phyloP scores from a whole-genome alignment of 805 yeast genomes.

The Ascoidea rubescens region DNA sequence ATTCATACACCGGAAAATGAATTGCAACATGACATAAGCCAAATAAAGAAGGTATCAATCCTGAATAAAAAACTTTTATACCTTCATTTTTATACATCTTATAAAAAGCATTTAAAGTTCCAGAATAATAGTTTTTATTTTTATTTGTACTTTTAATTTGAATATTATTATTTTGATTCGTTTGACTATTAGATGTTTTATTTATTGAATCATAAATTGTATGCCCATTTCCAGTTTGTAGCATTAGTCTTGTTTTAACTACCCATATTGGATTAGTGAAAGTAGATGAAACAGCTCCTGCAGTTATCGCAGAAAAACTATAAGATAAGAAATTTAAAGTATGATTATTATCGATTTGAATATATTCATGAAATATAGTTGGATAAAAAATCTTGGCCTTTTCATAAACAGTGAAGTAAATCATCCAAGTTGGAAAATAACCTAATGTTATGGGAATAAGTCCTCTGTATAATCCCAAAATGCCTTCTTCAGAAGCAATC shows the following conservation, averaged over 20 bases:
- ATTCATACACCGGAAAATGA: constrained; percentile 89
- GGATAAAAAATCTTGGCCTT: constrained; percentile 49
- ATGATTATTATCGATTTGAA: not conserved
- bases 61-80: constrained; percentile 67
- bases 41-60: constrained; percentile 77
- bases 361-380: constrained; percentile 11
- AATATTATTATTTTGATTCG: constrained; percentile 9
- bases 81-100: constrained; percentile 79
- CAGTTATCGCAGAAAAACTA: constrained; percentile 56
- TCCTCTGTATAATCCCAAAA: constrained; percentile 78
- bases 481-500: constrained; percentile 67
- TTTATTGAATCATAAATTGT: constrained; percentile 23
- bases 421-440: constrained; percentile 95
- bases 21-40: constrained; percentile 91
- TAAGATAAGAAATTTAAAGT: constrained; percentile 20
- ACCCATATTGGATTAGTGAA: constrained; percentile 96
- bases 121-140: constrained; percentile 35
- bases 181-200: constrained; percentile 5
- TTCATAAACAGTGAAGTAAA: constrained; percentile 86
- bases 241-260: constrained; percentile 87
- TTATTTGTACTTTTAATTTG: constrained; percentile 9
- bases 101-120: constrained; percentile 72
- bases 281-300: constrained; percentile 78
- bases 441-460: constrained; percentile 86
- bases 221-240: constrained; percentile 44